Conservation (phyloP, 495 filamentous ascomycete species). For the Aspergillus conjunctus region DNA sequence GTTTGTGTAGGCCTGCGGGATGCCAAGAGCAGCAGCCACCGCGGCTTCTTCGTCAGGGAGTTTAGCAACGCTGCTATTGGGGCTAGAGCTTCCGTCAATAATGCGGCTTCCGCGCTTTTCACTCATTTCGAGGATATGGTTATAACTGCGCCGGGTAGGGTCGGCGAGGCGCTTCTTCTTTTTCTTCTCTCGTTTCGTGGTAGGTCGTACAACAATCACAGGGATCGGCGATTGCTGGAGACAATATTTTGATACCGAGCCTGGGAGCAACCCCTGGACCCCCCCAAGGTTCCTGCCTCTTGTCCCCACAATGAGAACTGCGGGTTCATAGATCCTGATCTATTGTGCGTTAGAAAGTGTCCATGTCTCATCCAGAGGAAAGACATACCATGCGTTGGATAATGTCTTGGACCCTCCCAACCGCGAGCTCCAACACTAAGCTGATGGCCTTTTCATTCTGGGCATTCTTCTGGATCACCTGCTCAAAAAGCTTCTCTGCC, state of each 20-base stretch:
- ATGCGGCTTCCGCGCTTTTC: slow-evolving; percentile 55
- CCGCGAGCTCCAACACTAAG: slow-evolving; percentile 83
- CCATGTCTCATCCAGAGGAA: background rate
- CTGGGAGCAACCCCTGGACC: slow-evolving; percentile 85
- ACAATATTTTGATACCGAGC: slow-evolving; percentile 95
- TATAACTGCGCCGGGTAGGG: slow-evolving; percentile 76
- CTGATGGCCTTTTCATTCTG: slow-evolving; percentile 80
- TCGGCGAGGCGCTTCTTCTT: slow-evolving; percentile 85
- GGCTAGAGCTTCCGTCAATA: slow-evolving; percentile 53
- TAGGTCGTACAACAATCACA: slow-evolving; percentile 93
- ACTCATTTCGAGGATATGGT: slow-evolving; percentile 70
- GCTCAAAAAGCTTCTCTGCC: slow-evolving; percentile 71
- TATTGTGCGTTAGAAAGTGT: slow-evolving; percentile 38
- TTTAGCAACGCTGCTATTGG: slow-evolving; percentile 40
- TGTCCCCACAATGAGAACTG: slow-evolving; percentile 93
- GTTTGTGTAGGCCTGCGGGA: slow-evolving; percentile 49
- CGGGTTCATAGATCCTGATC: slow-evolving; percentile 94
- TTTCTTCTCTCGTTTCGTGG: slow-evolving; percentile 87
- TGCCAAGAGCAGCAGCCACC: slow-evolving; percentile 69
- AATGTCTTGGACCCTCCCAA: slow-evolving; percentile 88
- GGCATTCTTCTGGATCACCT: slow-evolving; percentile 81
- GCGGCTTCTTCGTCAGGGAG: slow-evolving; percentile 66
- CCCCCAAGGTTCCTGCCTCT: slow-evolving; percentile 84
- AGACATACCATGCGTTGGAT: slow-evolving; percentile 86
- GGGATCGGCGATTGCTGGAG: slow-evolving; percentile 94